Conservation (phyloP, 1,284 basidiomycete species). For the Wallemia mellicola region DNA sequence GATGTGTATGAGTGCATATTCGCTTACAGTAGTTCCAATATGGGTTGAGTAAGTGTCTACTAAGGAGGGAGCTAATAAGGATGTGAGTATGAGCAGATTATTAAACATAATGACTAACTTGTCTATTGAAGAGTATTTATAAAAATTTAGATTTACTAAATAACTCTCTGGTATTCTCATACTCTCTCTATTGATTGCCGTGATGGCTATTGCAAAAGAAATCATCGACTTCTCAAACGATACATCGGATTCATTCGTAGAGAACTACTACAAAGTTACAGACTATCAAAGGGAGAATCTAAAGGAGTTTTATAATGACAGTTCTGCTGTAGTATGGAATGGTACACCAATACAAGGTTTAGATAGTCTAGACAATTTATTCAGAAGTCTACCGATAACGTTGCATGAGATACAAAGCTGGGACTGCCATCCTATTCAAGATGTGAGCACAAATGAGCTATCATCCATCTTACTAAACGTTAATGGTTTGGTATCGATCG, state of each 20-base stretch:
- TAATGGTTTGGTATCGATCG: neutral
- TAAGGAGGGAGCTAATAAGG: conserved; percentile 31
- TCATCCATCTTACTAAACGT: neutral
- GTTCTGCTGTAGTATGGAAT: neutral
- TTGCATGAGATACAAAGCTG: neutral
- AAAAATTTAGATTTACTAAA: conserved; percentile 21
- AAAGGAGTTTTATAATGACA: neutral
- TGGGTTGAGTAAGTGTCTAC: conserved; percentile 52
- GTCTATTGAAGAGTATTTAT: conserved; percentile 27
- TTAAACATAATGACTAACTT: conserved; percentile 19
- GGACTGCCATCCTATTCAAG: neutral
- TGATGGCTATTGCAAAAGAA: too few species aligned
- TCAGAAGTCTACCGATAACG: neutral
- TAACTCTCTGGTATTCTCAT: conserved; percentile 7
- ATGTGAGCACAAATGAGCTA: neutral
- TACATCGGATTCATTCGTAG: neutral
- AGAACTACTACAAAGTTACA: neutral
- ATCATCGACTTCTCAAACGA: neutral
- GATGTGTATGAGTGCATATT: neutral
- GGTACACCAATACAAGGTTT: neutral
- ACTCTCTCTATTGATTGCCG: too few species aligned
- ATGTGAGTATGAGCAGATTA: neutral
- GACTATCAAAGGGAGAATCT: neutral
- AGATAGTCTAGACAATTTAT: neutral
- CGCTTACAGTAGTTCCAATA: conserved; percentile 54